Base-by-base conservation (phyloP, 2,329 filamentous ascomycete genomes). In the Pseudogymnoascus sp. region DNA sequence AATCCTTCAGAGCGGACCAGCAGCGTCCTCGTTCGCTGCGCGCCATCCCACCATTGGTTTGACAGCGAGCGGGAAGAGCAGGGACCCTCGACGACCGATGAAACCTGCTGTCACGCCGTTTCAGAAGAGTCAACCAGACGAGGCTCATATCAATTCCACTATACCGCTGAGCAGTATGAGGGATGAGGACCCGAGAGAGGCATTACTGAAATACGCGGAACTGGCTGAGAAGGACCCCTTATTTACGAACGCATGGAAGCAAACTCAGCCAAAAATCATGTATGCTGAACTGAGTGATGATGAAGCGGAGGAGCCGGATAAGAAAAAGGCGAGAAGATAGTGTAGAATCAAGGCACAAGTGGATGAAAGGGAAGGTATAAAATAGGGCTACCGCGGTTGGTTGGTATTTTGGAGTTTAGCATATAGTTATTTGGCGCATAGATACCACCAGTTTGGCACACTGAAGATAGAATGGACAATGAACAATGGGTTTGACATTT, bases 131-230 rank as follows among this genome's bases (percentile, higher is more conserved):
- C 90, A 94, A 70, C 92, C 93, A 0, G 92, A 97, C 74, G 90
- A 93, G 74, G 88, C 89, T 70, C 91, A 95, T 73, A 91, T 99
- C 65, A 88, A 87, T 69, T 85, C 93, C 72, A 90, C 90, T 67
- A 96, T 97, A 62, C 91, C 92, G 28, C 82, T 97, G 11, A 93
- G 91, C 66, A 87, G 85, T 66, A 96, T 99, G 91, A 82, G 96
- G 59, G 92, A 99, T 75, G 94, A 99, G 74, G 94, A 99, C 77
- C 94, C 94, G 0, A 82, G 94, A 67, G 94, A 96, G 76, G 94
- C 94, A 53, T 78, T 99, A 71, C 78, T 99, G 65, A 97, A 95
- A 78, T 99, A 97, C 79, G 93, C 92, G 38, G 91, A 96, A 63
- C 88, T 95, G 73, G 92, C 92, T 11, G 86, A 96, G 76, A 93